Evolutionary conservation across 352 stramenopile genomes (phyloP), one percentile per base, ranked within the genome.

Genomic region (Globisporangium sylvaticum): DNA sequence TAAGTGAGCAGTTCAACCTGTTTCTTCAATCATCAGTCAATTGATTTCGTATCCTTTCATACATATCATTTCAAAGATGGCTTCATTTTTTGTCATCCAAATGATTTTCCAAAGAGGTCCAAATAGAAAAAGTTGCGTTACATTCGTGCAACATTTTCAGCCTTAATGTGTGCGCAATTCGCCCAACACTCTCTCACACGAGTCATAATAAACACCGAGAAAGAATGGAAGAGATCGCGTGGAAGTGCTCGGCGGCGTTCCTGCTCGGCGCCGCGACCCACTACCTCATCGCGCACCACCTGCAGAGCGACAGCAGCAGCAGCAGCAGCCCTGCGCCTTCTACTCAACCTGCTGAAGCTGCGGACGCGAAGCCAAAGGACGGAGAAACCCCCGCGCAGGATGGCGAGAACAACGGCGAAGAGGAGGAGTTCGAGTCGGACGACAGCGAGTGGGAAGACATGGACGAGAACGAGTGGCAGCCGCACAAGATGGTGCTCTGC

Each of bases 401-500:
- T 25, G 71, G 61, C 12, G 62, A 74, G 32, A 61, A 65, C 24
- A 61, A 53, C 4, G 65, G 14, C 12, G 12, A 50, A 9, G 42
- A 22, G 42, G 37, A 80, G 25, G 69, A 72, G 32, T 56, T 39
- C 53, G 79, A 73, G 20, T 84, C 79, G 4, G 80, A 87, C 20
- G 84, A 92, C 32, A 68, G 70, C 39, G 80, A 84, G 31, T 92
- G 83, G 76, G 81, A 92, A 46, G 87, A 76, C 67, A 74, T 77
- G 48, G 85, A 94, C 58, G 78, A 78, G 7, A 61, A 69, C 52
- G 66, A 72, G 39, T 92, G 74, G 79, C 63, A 81, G 65, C 86
- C 86, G 24, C 88, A 96, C 78, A 97, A 96, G 70, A 98, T 98
- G 93, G 90, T 99, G 59, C 83, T 99, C 22, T 97, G 91, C 65